Percentiles rank a stretch among this genome's conserved stretches.
These are phyloP conservation scores for Xylaria sp. DNA, from an alignment of 2,329 filamentous ascomycete species.

Conservation along the genomic window DNA sequence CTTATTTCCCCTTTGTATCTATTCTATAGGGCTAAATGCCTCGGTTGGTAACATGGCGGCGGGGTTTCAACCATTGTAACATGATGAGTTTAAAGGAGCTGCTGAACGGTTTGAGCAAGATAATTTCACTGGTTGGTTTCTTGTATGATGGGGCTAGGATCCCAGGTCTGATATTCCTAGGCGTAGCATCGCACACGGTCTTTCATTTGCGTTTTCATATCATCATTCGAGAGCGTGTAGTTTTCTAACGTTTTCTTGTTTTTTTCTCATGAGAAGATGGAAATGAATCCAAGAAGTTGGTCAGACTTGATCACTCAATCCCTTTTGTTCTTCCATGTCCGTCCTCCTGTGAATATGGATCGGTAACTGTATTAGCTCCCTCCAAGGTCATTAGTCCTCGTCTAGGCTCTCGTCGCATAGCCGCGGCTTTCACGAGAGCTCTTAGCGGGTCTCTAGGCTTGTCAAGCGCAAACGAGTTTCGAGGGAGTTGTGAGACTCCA, in stretches of 20 bases:
- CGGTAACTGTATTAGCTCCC: neutral
- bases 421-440: neutral
- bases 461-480: neutral
- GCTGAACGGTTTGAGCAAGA: conserved; percentile 18
- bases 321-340: neutral
- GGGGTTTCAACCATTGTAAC: conserved; percentile 32
- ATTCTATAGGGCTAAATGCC: conserved; percentile 42
- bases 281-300: conserved; percentile 26
- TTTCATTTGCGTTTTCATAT: conserved; percentile 15
- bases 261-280: conserved; percentile 23
- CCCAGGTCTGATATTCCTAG: conserved; percentile 28
- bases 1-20: conserved; percentile 44
- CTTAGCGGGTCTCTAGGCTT: neutral
- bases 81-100: conserved; percentile 29
- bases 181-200: conserved; percentile 28
- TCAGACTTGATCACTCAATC: conserved; percentile 16
- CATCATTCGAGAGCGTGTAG: conserved; percentile 25
- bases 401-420: neutral
- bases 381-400: neutral
- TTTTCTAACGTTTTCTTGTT: conserved; percentile 11
- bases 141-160: conserved; percentile 30
- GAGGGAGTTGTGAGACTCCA: neutral
- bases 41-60: neutral
- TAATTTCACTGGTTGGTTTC: conserved; percentile 14
- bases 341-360: neutral